Evolutionary conservation across 176 grass and related monocot genomes (phyloP).

Genomic region (Carex littledalei): DNA sequence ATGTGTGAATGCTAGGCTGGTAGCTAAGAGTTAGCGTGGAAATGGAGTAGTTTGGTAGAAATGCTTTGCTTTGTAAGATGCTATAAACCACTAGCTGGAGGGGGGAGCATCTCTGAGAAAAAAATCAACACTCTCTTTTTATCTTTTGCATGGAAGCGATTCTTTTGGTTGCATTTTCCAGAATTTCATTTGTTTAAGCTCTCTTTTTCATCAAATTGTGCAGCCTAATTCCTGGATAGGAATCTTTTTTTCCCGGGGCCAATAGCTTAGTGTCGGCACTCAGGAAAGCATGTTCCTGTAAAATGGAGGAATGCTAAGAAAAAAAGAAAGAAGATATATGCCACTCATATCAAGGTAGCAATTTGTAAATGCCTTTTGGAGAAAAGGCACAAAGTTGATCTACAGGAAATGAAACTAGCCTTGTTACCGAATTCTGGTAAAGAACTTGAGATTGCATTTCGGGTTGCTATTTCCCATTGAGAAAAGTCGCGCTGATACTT

Average conservation of each 20-base stretch:
- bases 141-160: conserved; percentile 1
- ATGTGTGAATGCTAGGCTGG: conserved; percentile 12
- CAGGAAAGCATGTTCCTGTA: background rate
- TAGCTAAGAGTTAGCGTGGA: background rate
- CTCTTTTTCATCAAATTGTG: background rate
- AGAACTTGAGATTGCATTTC: background rate
- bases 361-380: background rate
- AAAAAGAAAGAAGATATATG: background rate
- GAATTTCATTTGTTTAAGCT: background rate
- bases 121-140: background rate
- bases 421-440: background rate
- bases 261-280: background rate
- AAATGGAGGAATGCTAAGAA: background rate
- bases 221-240: background rate
- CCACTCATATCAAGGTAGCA: background rate
- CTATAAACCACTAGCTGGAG: conserved; percentile 1
- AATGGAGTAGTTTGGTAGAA: background rate
- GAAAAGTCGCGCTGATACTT: background rate
- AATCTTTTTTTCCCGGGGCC: background rate
- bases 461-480: no score
- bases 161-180: conserved; percentile 2
- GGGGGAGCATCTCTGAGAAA: conserved; percentile 2
- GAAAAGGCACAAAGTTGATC: background rate
- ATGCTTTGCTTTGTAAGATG: conserved; percentile 26
- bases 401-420: background rate